These are phyloP conservation scores for Barnettozyma sucrosica DNA, from an alignment of 805 yeast species.

Conservation along the genomic window DNA sequence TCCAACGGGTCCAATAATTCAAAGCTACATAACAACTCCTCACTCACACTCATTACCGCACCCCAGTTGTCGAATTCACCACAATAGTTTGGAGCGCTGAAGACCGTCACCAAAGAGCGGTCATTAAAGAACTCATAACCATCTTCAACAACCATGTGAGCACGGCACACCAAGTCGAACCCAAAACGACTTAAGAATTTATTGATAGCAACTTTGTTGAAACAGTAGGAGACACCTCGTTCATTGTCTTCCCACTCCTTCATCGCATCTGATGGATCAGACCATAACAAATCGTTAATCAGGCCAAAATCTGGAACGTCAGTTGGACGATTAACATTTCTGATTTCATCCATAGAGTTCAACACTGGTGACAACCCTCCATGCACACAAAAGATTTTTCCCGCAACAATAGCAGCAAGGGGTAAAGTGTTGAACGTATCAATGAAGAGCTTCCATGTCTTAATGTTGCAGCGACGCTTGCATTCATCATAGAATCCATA, in stretches of 20 bases:
- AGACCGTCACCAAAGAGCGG: conserved; percentile 91
- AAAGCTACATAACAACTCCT: conserved; percentile 86
- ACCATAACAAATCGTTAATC: conserved; percentile 93
- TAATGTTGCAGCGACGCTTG: conserved; percentile 95
- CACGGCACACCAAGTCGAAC: conserved; percentile 96
- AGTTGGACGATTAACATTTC: conserved; percentile 98
- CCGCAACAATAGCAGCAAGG: conserved; percentile 96
- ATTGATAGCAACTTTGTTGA: conserved; percentile 97
- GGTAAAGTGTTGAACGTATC: conserved; percentile 98
- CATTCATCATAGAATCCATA: conserved; percentile 99
- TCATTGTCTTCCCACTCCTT: conserved; percentile 99
- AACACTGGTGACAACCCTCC: conserved; percentile 97
- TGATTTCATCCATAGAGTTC: conserved; percentile 96
- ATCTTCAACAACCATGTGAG: conserved; percentile 98
- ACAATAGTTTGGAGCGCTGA: conserved; percentile 93
- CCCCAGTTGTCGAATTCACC: conserved; percentile 78
- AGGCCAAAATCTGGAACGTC: conserved; percentile 98
- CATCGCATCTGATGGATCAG: conserved; percentile 97
- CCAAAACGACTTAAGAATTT: conserved; percentile 94
- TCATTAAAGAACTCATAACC: conserved; percentile 97
- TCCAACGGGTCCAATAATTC: conserved; percentile 93
- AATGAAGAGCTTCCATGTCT: conserved; percentile 97
- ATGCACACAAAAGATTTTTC: conserved; percentile 97
- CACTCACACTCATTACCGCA: conserved; percentile 95
- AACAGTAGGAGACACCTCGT: conserved; percentile 96